These are phyloP conservation scores for Dillenia turbinata DNA, from an alignment of 164 flowering plant genomes.

Conservation along the genomic window DNA sequence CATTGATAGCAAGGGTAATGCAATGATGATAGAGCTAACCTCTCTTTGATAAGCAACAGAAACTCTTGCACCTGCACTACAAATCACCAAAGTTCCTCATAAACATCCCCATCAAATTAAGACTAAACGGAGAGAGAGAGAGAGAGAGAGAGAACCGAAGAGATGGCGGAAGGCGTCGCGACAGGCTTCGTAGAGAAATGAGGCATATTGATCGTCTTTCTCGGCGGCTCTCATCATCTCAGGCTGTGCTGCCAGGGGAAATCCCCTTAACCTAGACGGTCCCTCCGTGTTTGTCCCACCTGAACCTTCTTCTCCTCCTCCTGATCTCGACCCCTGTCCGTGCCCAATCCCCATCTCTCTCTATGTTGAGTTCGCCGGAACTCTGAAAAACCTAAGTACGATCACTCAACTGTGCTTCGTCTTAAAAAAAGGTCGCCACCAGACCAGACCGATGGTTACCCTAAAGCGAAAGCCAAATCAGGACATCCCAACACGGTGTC, in stretches of 20 bases:
- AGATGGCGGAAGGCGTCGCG: conserved; percentile 95
- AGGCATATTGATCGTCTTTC: conserved; percentile 97
- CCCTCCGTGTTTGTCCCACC: conserved; percentile 5
- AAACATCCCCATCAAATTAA: neutral
- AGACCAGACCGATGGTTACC: no score
- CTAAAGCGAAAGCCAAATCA: no score
- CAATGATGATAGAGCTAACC: conserved; percentile 34
- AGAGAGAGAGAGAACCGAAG: conserved; percentile 46
- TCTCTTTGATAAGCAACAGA: conserved; percentile 88
- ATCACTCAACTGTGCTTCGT: no score
- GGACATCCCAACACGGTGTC: no score
- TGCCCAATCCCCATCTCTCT: no score
- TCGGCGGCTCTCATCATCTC: conserved; percentile 98
- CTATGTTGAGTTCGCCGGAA: no score
- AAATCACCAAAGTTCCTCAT: neutral
- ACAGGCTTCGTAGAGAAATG: conserved; percentile 86
- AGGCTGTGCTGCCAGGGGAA: conserved; percentile 94
- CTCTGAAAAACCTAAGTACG: no score
- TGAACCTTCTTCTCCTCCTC: no score
- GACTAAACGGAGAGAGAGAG: neutral
- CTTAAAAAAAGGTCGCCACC: no score
- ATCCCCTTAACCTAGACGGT: conserved; percentile 31
- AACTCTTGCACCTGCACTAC: conserved; percentile 68
- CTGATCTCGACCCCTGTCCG: no score
- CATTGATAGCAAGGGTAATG: no score